Conservation (phyloP, 2,329 filamentous ascomycete genomes). For the Tolypocladium inflatum region DNA sequence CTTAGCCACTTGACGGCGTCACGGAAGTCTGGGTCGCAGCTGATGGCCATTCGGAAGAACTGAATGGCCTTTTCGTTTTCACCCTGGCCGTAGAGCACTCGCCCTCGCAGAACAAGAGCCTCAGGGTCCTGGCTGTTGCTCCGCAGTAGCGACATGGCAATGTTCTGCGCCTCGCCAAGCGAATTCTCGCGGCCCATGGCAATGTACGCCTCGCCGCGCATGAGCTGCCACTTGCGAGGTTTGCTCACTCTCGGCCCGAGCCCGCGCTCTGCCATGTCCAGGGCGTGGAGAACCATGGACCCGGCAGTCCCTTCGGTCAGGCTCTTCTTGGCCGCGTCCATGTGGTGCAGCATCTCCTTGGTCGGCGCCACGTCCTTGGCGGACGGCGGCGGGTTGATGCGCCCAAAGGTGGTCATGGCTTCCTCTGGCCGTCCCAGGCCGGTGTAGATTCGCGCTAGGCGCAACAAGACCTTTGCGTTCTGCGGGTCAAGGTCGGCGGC, state of each 20-base stretch:
- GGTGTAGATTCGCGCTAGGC: constrained; percentile 83
- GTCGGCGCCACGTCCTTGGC: constrained; percentile 80
- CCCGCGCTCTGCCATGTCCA: constrained; percentile 80
- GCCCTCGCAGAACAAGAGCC: constrained; percentile 79
- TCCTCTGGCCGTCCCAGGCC: constrained; percentile 79
- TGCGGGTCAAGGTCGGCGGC: constrained; percentile 76
- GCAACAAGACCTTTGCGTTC: constrained; percentile 80
- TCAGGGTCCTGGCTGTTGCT: constrained; percentile 88
- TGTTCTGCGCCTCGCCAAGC: constrained; percentile 82
- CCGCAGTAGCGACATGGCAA: constrained; percentile 80
- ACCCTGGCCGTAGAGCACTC: constrained; percentile 80
- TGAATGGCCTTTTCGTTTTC: constrained; percentile 93
- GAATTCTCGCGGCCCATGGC: constrained; percentile 88
- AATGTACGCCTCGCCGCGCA: constrained; percentile 84
- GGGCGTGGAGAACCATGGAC: constrained; percentile 84
- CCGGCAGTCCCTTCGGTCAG: constrained; percentile 66
- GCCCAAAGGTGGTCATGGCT: constrained; percentile 71
- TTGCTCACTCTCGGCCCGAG: constrained; percentile 66
- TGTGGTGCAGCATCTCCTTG: constrained; percentile 73
- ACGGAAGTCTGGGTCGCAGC: constrained; percentile 84
- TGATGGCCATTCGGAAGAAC: constrained; percentile 82
- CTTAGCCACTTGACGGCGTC: constrained; percentile 82
- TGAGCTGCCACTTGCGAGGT: constrained; percentile 87
- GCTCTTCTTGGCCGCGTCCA: constrained; percentile 70
- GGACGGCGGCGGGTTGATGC: constrained; percentile 71